Base-by-base conservation (phyloP, 441 rosid genomes). In the Raphanus hybrid region DNA sequence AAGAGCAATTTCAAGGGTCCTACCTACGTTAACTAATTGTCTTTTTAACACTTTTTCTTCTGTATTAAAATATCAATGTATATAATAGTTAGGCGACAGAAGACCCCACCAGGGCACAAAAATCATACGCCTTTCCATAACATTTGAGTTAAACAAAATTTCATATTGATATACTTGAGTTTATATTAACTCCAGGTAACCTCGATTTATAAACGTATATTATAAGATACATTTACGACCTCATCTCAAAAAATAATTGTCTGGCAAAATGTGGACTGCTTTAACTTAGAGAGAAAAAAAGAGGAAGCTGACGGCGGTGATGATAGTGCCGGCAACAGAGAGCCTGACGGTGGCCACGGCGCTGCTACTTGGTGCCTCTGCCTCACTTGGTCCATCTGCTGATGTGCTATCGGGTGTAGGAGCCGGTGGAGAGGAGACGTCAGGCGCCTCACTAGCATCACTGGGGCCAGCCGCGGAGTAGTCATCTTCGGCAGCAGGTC, bases 401-500 rank as follows among this genome's bases (percentile, higher is more conserved):
- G 81, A 75, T 3, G 64, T 16, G 39, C 77, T 68, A 1, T 80
- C 79, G 20, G 77, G 74, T 6, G 76, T 11, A 1, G 77, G 83
- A 41, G 80, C 43, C 1, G 86, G 81, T 0, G 86, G 79, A 27
- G 90, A 76, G 8, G 75, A 79, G 8, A 54, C 80, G 1, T 78
- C 32, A 32, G 86, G 68, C 45, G 77, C 71, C 3, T 79, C 82
- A 1, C 76, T 7, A n/a, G 85, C 5, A 9, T 64, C 82, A 18
- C 63, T 74, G 6, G 78, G 78, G 62, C 67, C n/a, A 12, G 82
- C 0, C 9, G 83, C 48, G 0, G 79, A 34, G 35, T 75, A 70
- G 35, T 50, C 62, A 67, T 64, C 74, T 16, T 70, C 71, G 69
- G 76, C 34, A 75, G 59, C 18, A 20, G 71, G 74, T 80, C 69